Evolutionary conservation across 306 rosid species (phyloP), one percentile per base, ranked within the genome.

Genomic region (Cucurbita argyrosperma): DNA sequence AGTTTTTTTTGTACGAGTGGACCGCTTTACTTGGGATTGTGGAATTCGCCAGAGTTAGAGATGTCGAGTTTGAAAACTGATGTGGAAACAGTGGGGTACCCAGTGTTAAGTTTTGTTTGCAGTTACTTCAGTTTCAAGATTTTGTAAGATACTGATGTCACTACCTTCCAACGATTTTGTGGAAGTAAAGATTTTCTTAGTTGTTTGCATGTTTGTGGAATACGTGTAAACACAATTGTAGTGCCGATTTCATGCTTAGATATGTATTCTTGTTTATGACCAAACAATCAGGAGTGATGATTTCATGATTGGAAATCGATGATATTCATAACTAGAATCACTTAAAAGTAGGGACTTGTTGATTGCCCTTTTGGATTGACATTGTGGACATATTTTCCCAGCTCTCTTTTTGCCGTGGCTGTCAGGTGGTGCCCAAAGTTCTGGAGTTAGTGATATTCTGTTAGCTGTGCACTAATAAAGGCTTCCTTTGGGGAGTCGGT

Each of bases 241-340:
- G 46, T 70, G 60, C 9, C 16, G 74, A 35, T 70, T 49, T 70
- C 74, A 35, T 70, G 74, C 60, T 70, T 51, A 70, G 74, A 70
- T 70, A 30, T 70, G 74, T 35, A 50, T 51, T 15, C 43, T 30
- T 70, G 47, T 70, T 37, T n/a, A 70, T 16, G 23, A 26, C 14
- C 42, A 51, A 70, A 30, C 60, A 70, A 51, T 50, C 46, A 51
- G 59, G 74, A 13, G 57, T 12, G 18, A 46, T 69, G 74, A 69
- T 69, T 49, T 47, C 74, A 68, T 68, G 73, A 46, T 68, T 68
- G 56, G 55, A 68, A 23, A 23, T 23, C 73, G 47, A 68, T 68
- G 19, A 46, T 68, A 7, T 68, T 47, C 72, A 26, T 69, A 21
- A 23, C 56, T 23, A 7, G 14, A 46, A 47, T 68, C 23, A 49